phyloP scores from a whole-genome alignment of 192 early-diverging fungal species.

The Jimgerdemannia lactiflua region DNA sequence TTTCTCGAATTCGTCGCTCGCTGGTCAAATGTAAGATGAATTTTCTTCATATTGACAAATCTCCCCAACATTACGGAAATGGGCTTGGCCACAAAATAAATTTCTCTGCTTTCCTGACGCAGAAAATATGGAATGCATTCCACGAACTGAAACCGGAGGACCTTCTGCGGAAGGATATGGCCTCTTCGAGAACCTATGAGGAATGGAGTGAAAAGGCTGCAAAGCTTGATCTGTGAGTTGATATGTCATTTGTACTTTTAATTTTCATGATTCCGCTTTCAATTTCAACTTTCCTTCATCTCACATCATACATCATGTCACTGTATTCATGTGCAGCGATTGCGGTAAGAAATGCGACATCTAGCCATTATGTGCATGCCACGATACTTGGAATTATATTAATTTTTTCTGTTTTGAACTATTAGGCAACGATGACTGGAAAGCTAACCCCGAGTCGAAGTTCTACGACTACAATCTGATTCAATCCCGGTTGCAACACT shows the following conservation, averaged over 20 bases:
- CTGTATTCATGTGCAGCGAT: neutral
- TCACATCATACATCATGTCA: constrained; percentile 9
- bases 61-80: neutral
- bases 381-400: neutral
- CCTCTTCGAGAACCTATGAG: constrained; percentile 42
- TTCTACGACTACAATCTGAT: constrained; percentile 70
- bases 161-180: constrained; percentile 35
- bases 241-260: neutral
- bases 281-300: neutral
- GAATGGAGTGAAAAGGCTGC: constrained; percentile 50
- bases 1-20: neutral
- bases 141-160: constrained; percentile 38
- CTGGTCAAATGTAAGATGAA: neutral
- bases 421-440: constrained; percentile 56
- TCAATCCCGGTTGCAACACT: constrained; percentile 40
- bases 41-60: neutral
- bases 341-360: neutral
- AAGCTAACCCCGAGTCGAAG: constrained; percentile 43
- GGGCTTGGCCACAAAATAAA: too few species aligned
- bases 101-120: neutral
- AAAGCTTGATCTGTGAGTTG: constrained; percentile 43
- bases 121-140: constrained; percentile 15
- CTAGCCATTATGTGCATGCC: constrained; percentile 1
- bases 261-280: neutral
- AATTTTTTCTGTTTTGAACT: constrained; percentile 1